Percentiles rank a stretch among this genome's conserved stretches.
These are phyloP conservation scores for Niebla homalea DNA, from an alignment of 495 filamentous ascomycete genomes.

Conservation along the genomic window DNA sequence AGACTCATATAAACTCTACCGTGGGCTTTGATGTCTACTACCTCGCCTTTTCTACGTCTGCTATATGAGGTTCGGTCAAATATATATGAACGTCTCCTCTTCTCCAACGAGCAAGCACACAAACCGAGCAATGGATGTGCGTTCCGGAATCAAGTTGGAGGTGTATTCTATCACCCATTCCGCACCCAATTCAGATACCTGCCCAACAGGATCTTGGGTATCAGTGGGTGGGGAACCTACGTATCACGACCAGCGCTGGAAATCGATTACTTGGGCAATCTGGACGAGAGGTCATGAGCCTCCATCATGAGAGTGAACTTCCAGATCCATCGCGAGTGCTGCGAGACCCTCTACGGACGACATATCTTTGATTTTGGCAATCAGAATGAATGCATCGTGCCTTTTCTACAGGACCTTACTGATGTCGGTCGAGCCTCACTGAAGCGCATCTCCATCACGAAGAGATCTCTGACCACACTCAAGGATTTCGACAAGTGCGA, in stretches of 20 bases:
- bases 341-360: conserved; percentile 34
- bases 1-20: too few relatives aligned
- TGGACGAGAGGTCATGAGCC: background rate
- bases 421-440: conserved; percentile 27
- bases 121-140: background rate
- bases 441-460: conserved; percentile 30
- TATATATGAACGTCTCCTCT: conserved; percentile 29
- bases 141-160: background rate
- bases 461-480: conserved; percentile 32
- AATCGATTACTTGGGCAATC: too few relatives aligned
- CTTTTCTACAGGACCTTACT: conserved; percentile 42
- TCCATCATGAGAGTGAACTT: conserved; percentile 31
- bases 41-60: conserved; percentile 14
- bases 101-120: too few relatives aligned
- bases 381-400: conserved; percentile 39
- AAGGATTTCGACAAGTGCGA: conserved; percentile 39
- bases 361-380: conserved; percentile 39
- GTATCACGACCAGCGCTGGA: too few relatives aligned
- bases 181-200: background rate
- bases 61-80: conserved; percentile 31
- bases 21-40: background rate
- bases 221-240: too few relatives aligned
- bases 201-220: background rate
- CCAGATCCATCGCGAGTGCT: conserved; percentile 34
- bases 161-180: background rate